Conservation (phyloP, 805 yeast genomes). For the Saitoella complicata region DNA sequence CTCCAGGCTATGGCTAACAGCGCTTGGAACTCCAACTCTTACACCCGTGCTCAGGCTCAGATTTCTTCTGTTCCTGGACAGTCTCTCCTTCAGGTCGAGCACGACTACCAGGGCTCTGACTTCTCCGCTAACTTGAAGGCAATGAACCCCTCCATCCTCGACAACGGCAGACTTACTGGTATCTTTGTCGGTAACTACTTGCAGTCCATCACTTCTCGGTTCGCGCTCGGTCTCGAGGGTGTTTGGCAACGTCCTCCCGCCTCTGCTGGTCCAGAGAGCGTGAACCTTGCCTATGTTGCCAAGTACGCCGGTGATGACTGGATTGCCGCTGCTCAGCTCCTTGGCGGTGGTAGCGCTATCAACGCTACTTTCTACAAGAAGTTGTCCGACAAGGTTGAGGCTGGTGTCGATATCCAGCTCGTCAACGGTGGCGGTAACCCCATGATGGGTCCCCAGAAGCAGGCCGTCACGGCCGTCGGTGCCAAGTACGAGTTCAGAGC, state of each 20-base stretch:
- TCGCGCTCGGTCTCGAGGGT: constrained; percentile 84
- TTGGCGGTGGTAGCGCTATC: constrained; percentile 71
- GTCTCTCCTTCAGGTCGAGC: constrained; percentile 88
- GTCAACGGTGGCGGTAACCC: constrained; percentile 22
- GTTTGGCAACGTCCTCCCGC: constrained; percentile 49
- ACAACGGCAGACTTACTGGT: constrained; percentile 61
- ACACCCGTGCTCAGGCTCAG: constrained; percentile 62
- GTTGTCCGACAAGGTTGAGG: constrained; percentile 84
- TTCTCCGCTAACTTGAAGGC: constrained; percentile 79
- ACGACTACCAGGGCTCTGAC: constrained; percentile 82
- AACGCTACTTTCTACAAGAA: constrained; percentile 87
- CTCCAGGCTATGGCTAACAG: constrained; percentile 7
- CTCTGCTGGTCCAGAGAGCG: constrained; percentile 71
- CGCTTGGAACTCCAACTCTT: constrained; percentile 22
- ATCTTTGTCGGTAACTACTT: constrained; percentile 81
- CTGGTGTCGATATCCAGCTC: constrained; percentile 76
- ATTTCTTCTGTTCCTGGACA: constrained; percentile 68
- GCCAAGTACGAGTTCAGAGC: constrained; percentile 97
- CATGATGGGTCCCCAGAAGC: constrained; percentile 65
- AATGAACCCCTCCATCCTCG: constrained; percentile 68
- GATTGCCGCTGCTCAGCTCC: constrained; percentile 87
- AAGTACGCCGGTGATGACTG: constrained; percentile 80
- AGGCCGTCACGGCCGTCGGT: constrained; percentile 86
- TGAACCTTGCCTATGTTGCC: constrained; percentile 76
- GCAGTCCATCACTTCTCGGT: constrained; percentile 71